Evolutionary conservation across 345 rosid species (phyloP), one percentile per base, ranked within the genome.

Genomic region (Abelmoschus esculentus): DNA sequence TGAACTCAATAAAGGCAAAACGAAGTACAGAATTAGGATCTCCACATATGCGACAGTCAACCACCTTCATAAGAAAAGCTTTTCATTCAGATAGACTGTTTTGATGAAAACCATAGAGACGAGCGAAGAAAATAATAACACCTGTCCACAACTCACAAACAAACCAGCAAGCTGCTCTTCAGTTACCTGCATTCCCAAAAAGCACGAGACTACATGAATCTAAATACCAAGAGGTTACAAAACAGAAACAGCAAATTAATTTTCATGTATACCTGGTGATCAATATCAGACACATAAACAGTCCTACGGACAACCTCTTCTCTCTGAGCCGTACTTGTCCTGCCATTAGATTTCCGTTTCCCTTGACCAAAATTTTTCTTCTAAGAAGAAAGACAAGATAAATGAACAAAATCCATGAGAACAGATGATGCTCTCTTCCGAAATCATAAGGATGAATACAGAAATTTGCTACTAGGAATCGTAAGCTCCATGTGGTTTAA

Each of bases 111-210:
- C 56, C 0, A 4, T 29, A 54, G 44, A 47, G 32, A 63, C 61
- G 68, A n/a, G 32, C 61, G 34, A 73, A 57, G 52, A 72, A 49
- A 80, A 75, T 1, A 18, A 10, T 61, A 61, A 26, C 72, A 92
- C 98, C 96, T 92, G 96, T 29, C 98, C 97, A 82, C 96, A 89
- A 67, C 54, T 53, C 11, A 92, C 78, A 79, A 92, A 92, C 59
- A 92, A 81, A 76, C 89, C 89, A 58, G 96, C 98, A 76, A 92
- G 98, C 84, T 92, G 98, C 83, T 92, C 98, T 80, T 92, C 98
- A 56, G 98, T 92, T 72, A 92, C 97, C 98, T 92, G 56, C 56
- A 52, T 59, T 22, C 62, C 65, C 68, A 67, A 75, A 50, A 52
- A 47, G 13, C 59, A 58, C 49, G 3, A 76, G 56, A 19, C 64